Evolutionary conservation across 305 asterid genomes (phyloP).

Genomic region (Solanum hybrid): DNA sequence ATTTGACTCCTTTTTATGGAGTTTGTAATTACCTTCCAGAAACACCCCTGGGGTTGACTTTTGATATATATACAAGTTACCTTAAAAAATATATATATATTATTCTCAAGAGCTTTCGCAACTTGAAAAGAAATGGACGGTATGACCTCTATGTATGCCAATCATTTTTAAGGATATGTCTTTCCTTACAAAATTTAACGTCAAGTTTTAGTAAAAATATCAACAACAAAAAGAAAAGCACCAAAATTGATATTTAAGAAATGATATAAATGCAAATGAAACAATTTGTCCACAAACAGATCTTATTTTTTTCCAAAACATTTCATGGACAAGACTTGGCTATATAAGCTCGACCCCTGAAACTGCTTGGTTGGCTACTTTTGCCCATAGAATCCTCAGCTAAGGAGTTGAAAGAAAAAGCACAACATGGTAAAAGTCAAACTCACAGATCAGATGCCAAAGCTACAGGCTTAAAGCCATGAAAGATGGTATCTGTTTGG

Average conservation of each 20-base stretch:
- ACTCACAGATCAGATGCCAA: constrained; percentile 14
- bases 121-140: not conserved
- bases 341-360: not conserved
- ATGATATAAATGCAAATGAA: not conserved
- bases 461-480: constrained; percentile 69
- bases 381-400: not conserved
- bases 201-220: not conserved
- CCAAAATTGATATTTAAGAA: not conserved
- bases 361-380: not conserved
- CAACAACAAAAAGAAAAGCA: not conserved
- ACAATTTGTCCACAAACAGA: not conserved
- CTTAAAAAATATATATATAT: not conserved
- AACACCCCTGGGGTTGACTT: not conserved
- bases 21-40: not conserved
- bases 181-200: not conserved
- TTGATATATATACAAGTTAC: not conserved
- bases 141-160: not conserved
- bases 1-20: not conserved
- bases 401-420: not conserved
- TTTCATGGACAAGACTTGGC: not conserved
- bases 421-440: not conserved
- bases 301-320: not conserved
- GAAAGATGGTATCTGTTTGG: constrained; percentile 52
- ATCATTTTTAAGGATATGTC: not conserved
- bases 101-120: not conserved